Conservation (phyloP, 2,329 filamentous ascomycete genomes). For the Amylocarpus encephaloides region DNA sequence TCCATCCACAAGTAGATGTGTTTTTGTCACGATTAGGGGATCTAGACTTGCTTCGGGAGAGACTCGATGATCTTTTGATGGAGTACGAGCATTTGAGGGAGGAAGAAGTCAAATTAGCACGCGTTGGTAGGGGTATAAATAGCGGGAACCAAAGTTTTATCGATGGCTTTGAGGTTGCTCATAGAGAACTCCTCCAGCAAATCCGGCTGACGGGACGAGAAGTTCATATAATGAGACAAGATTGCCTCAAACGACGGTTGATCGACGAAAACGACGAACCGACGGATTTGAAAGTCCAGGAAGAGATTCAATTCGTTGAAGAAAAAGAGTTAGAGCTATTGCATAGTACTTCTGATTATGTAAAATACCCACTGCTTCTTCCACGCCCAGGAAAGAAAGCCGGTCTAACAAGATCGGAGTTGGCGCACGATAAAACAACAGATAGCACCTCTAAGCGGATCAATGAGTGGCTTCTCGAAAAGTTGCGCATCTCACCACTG, state of each 20-base stretch:
- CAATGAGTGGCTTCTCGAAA: conserved; percentile 21
- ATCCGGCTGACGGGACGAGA: conserved; percentile 9
- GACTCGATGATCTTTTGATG: conserved; percentile 10
- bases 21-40: conserved; percentile 16
- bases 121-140: conserved; percentile 5
- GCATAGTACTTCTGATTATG: conserved; percentile 16
- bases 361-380: conserved; percentile 17
- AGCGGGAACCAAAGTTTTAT: conserved; percentile 18
- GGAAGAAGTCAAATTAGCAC: conserved; percentile 3
- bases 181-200: conserved; percentile 6
- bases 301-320: conserved; percentile 1
- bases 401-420: background rate
- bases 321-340: conserved; percentile 3
- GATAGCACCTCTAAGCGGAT: conserved; percentile 9
- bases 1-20: conserved; percentile 16
- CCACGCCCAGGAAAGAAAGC: conserved; percentile 4
- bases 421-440: background rate
- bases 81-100: conserved; percentile 14
- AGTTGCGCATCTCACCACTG: conserved; percentile 16
- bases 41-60: conserved; percentile 18
- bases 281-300: conserved; percentile 8
- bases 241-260: conserved; percentile 17
- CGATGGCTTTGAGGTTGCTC: conserved; percentile 7
- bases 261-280: conserved; percentile 23
- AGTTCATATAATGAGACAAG: conserved; percentile 4